These are phyloP conservation scores for Kwoniella sp. DNA, from an alignment of 768 basidiomycete genomes.

Conservation along the genomic window DNA sequence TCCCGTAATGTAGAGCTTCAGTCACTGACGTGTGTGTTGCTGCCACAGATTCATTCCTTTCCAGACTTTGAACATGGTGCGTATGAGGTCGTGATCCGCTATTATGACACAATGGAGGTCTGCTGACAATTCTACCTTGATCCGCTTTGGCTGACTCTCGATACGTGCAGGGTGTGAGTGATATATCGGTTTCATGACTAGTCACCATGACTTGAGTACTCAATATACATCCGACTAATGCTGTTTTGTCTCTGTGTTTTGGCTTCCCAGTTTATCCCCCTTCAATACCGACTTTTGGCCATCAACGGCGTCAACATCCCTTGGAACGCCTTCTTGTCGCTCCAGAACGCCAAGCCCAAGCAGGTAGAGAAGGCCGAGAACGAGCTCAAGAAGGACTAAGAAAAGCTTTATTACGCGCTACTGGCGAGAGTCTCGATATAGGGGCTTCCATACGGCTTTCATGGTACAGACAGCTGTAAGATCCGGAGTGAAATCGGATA, in stretches of 20 bases:
- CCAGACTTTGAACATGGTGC: constrained; percentile 52
- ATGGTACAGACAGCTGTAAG: too few species aligned
- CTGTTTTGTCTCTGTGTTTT: too few species aligned
- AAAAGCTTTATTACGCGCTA: not conserved
- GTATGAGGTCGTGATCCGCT: not conserved
- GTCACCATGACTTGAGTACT: too few species aligned
- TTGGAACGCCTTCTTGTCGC: constrained; percentile 52
- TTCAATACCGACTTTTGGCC: constrained; percentile 44
- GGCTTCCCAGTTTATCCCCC: constrained; percentile 54
- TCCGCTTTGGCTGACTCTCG: not conserved
- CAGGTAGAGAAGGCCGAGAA: constrained; percentile 26
- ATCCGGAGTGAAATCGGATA: too few species aligned
- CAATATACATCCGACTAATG: too few species aligned
- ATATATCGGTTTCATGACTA: too few species aligned
- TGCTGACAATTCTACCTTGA: not conserved
- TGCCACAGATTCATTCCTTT: constrained; percentile 47
- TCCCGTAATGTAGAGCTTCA: too few species aligned
- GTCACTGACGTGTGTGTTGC: too few species aligned
- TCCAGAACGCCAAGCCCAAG: constrained; percentile 44
- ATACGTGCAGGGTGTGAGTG: too few species aligned
- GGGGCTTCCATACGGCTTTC: too few species aligned
- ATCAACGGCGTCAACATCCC: constrained; percentile 53
- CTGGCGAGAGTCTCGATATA: too few species aligned
- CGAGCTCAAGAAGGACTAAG: constrained; percentile 12
- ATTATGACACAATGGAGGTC: not conserved